Evolutionary conservation across 1,284 basidiomycete genomes (phyloP).

Genomic region (Puccinia polysora): DNA sequence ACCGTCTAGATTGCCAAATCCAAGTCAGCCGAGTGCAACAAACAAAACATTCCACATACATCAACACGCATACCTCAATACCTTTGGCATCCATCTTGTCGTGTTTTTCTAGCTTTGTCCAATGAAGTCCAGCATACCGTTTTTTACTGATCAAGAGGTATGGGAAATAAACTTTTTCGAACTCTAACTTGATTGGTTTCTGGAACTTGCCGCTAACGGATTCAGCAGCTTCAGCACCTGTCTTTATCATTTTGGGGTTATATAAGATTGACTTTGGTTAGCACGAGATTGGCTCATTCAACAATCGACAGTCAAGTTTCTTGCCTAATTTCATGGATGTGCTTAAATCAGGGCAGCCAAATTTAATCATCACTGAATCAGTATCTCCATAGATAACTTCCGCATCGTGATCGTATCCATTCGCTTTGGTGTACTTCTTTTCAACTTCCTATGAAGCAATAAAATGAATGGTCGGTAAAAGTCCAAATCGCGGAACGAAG

Average conservation of each 20-base stretch:
- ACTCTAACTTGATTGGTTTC: slow-evolving; percentile 92
- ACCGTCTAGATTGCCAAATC: slow-evolving; percentile 79
- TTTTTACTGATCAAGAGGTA: slow-evolving; percentile 96
- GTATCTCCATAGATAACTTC: slow-evolving; percentile 95
- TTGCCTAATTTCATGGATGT: slow-evolving; percentile 80
- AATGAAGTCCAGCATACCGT: slow-evolving; percentile 72
- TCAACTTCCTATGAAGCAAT: slow-evolving; percentile 96
- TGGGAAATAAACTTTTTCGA: slow-evolving; percentile 96
- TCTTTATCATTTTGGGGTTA: background rate
- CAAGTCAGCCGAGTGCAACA: background rate
- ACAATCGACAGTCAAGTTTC: slow-evolving; percentile 46
- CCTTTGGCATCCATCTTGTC: slow-evolving; percentile 99
- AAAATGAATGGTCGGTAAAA: too few species aligned
- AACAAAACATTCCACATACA: slow-evolving; percentile 27
- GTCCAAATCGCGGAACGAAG: too few species aligned
- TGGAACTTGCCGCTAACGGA: slow-evolving; percentile 86
- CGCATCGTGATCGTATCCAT: slow-evolving; percentile 78
- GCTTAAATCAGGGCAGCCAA: slow-evolving; percentile 77
- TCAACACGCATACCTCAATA: slow-evolving; percentile 68
- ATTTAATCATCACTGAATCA: slow-evolving; percentile 95
- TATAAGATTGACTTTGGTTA: background rate
- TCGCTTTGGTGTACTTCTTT: slow-evolving; percentile 73
- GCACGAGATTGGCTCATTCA: background rate
- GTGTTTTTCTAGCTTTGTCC: slow-evolving; percentile 86
- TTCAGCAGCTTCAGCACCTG: slow-evolving; percentile 87